Evolutionary conservation across 2,329 filamentous ascomycete species (phyloP).

Genomic region (Triangularia verruculosa): DNA sequence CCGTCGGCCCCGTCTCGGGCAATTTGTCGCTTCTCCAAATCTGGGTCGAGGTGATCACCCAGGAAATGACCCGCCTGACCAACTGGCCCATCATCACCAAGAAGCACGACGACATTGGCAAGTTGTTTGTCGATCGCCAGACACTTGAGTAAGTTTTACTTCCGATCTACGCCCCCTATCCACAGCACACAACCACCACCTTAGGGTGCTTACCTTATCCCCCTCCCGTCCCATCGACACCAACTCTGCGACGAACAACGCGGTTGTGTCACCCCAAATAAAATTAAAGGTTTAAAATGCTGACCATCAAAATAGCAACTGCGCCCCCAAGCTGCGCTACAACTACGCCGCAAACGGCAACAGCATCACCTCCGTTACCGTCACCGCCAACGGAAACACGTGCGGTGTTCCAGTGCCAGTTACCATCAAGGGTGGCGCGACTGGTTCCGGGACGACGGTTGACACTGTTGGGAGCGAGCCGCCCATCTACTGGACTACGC

Average conservation of each 20-base stretch:
- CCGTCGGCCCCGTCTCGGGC: slow-evolving; percentile 45
- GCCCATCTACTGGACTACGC: slow-evolving; percentile 47
- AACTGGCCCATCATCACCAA: slow-evolving; percentile 49
- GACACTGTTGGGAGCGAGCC: slow-evolving; percentile 56
- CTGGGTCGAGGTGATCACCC: slow-evolving; percentile 53
- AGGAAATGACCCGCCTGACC: slow-evolving; percentile 52
- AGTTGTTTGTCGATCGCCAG: slow-evolving; percentile 50
- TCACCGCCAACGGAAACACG: slow-evolving; percentile 47
- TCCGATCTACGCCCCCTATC: too few relatives aligned
- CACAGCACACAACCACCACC: too few relatives aligned
- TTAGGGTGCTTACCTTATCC: too few relatives aligned
- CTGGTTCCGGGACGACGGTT: slow-evolving; percentile 41
- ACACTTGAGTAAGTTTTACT: slow-evolving; percentile 45
- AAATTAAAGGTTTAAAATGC: background rate
- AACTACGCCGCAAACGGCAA: slow-evolving; percentile 40
- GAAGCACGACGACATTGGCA: slow-evolving; percentile 55
- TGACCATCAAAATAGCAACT: slow-evolving; percentile 31
- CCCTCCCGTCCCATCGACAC: background rate
- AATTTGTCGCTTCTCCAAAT: slow-evolving; percentile 54
- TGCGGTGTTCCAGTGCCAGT: slow-evolving; percentile 53
- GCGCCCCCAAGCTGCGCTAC: slow-evolving; percentile 48
- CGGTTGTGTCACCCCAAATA: background rate
- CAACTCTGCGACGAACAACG: background rate
- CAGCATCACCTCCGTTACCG: slow-evolving; percentile 48
- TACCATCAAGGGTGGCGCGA: slow-evolving; percentile 47